phyloP scores from a whole-genome alignment of 2,329 filamentous ascomycete genomes.

The Fusarium sp. region DNA sequence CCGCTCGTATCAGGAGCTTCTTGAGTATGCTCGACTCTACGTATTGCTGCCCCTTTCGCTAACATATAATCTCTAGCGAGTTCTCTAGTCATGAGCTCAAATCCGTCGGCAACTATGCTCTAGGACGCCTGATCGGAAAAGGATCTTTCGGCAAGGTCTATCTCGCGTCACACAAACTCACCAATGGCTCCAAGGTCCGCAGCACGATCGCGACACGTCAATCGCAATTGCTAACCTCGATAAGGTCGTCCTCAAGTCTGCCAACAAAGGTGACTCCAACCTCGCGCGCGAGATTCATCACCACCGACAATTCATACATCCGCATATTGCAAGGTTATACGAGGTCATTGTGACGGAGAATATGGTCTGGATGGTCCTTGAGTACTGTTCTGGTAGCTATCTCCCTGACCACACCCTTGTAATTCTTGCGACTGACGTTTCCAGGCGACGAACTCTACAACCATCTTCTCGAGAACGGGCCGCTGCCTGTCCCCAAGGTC shows the following conservation, averaged over 20 bases:
- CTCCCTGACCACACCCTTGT: neutral
- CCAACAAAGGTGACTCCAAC: conserved; percentile 95
- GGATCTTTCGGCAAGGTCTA: conserved; percentile 99
- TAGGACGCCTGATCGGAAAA: conserved; percentile 94
- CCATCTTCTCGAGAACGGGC: conserved; percentile 89
- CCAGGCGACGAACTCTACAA: conserved; percentile 97
- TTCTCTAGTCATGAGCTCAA: conserved; percentile 93
- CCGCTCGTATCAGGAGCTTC: conserved; percentile 94
- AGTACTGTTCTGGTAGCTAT: conserved; percentile 88
- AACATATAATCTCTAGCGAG: conserved; percentile 73
- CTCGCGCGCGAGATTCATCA: conserved; percentile 98
- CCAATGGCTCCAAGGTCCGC: conserved; percentile 93
- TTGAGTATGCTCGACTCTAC: conserved; percentile 77
- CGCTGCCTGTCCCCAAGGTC: conserved; percentile 86
- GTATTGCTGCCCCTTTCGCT: conserved; percentile 1
- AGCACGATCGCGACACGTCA: neutral
- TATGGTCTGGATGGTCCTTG: conserved; percentile 95
- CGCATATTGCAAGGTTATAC: conserved; percentile 95
- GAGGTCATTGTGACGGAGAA: conserved; percentile 98
- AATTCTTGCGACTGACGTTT: conserved; percentile 46
- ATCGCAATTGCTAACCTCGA: conserved; percentile 15
- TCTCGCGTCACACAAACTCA: conserved; percentile 94
- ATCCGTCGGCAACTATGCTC: conserved; percentile 93
- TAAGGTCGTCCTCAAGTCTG: conserved; percentile 97
- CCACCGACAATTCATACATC: conserved; percentile 96